Conservation (phyloP, 495 filamentous ascomycete species). For the Zalerion maritima region DNA sequence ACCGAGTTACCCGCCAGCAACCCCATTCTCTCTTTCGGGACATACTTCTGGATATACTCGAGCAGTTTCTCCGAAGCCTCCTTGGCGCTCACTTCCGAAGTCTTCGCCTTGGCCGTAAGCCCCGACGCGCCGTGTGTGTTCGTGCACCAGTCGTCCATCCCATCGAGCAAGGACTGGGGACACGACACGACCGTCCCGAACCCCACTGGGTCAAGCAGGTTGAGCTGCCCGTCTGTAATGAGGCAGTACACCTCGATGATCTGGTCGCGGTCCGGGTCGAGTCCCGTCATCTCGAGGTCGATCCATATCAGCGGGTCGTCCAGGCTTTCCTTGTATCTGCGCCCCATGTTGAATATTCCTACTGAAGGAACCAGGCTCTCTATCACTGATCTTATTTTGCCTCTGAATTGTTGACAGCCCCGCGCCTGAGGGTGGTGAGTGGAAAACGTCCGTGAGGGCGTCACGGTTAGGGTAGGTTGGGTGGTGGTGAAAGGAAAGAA, state of each 20-base stretch:
- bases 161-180: constrained; percentile 48
- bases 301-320: constrained; percentile 62
- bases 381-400: too few relatives aligned
- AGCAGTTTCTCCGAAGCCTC: constrained; percentile 61
- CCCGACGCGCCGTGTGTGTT: constrained; percentile 51
- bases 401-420: too few relatives aligned
- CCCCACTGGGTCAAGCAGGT: constrained; percentile 60
- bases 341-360: too few relatives aligned
- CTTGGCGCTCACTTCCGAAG: constrained; percentile 55
- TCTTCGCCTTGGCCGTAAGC: constrained; percentile 60
- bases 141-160: constrained; percentile 57
- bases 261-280: constrained; percentile 59
- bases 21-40: constrained; percentile 47
- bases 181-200: constrained; percentile 74
- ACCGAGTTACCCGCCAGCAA: constrained; percentile 85
- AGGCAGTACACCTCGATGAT: constrained; percentile 93
- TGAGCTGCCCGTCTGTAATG: constrained; percentile 66
- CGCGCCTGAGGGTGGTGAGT: too few relatives aligned
- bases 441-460: too few relatives aligned
- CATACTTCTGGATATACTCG: constrained; percentile 55
- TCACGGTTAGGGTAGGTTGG: too few relatives aligned
- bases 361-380: too few relatives aligned
- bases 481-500: too few relatives aligned
- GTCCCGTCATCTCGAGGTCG: constrained; percentile 93
- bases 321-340: too few relatives aligned